Base-by-base conservation (phyloP, 2,329 filamentous ascomycete species). In the Pseudogymnoascus destructans region DNA sequence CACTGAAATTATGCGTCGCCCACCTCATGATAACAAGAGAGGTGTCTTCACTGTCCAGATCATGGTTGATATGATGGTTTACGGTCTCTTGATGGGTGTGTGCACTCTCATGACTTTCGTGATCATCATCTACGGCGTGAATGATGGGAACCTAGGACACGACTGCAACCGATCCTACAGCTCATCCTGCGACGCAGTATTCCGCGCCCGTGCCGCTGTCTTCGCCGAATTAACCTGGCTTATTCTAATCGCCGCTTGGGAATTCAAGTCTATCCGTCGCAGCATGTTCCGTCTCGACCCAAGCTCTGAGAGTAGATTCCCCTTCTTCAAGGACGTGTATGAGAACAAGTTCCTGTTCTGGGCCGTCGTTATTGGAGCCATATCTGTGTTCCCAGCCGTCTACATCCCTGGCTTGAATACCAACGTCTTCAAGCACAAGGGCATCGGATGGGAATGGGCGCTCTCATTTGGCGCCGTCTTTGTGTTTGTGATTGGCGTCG, bases 361-460 rank as follows among this genome's bases (percentile, higher is more conserved):
- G 69, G 73, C 77, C 9, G 75, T 81, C 59, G 71, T 79, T 61
- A 69, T 78, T 13, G 78, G 78, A 5, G 77, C 75, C 55, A 60
- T 79, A 19, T 75, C 76, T 8, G 77, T 79, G 2, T 80, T 81
- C 64, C 78, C 79, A 0, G 73, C 76, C n/a, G 70, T 81, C 3
- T 86, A 86, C 65, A 84, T 86, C 60, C 82, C 82, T 0, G 79
- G 79, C 30, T 74, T 85, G 63, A 85, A 83, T 64, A 75, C 75
- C n/a, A 72, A 72, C 1, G 81, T 84, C 1, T 84, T 84, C 72
- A 79, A 80, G 64, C 81, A 84, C 63, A 75, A 72, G 5, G 77
- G 77, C 1, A 84, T 85, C 59, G 74, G 72, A 6, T 85, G 82
- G 82, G 81, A 85, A 67, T 85, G 80, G 82, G 79, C 73, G 0